Base-by-base conservation (phyloP, 768 basidiomycete species). In the Boletus rubroflammeus region DNA sequence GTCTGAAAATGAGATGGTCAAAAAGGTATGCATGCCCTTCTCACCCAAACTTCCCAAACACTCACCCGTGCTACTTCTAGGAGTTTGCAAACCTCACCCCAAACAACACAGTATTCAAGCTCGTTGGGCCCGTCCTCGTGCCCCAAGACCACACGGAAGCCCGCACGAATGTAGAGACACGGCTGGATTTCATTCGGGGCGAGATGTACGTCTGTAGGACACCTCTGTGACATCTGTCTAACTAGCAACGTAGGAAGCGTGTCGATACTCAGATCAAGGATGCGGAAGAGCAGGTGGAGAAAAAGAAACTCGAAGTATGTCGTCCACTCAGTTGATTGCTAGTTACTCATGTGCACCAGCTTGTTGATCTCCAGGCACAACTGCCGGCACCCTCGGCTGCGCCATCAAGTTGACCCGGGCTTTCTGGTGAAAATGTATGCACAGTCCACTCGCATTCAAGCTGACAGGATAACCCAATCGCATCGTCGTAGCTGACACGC, bases 1-100 rank as follows among this genome's bases (percentile, higher is more conserved):
- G 41, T 85, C 87, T 6, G 96, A 98, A 74, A 97, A 94, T 72
- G 91, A 97, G 70, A 75, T 85, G 45, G 96, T 98, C 42, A 85
- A 92, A 68, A 91, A 95, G 81, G 95, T 88, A 36, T 19, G 69
- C 39, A 42, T 29, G 19, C 35, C 13, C 28, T 45, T n/a, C 26
- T 49, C 40, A 15, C 26, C 39, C n/a, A 25, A 25, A 4, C 48
- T 42, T 35, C 29, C 40, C 15, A 28, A 25, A 38, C 28, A 28
- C 28, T 49, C 31, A 56, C 14, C 34, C 21, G 47, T 41, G 45
- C 50, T 35, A 52, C 52, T 45, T 23, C 25, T 67, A 98, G 94
- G 96, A 98, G 74, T 93, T 98, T 66, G 74, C 77, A 17, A 75
- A 78, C 28, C 71, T 98, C 51, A 86, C 85, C 40, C 74, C 84